Percentiles rank a stretch among this genome's conserved stretches.
These are phyloP conservation scores for Ettlia oleoabundans DNA, from an alignment of 139 green algal species.

Conservation along the genomic window DNA sequence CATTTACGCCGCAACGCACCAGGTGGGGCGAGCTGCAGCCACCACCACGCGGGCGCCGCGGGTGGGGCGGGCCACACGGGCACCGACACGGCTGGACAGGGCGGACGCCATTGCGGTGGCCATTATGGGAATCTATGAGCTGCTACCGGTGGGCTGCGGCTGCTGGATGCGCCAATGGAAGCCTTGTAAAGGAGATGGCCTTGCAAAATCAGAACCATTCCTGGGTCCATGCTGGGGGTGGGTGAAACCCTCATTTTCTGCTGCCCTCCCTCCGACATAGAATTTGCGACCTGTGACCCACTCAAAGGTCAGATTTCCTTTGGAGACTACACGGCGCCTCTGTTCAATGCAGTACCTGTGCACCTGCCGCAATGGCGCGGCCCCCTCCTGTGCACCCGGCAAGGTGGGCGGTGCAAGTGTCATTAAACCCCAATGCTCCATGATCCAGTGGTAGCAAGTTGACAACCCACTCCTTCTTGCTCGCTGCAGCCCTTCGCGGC, in stretches of 20 bases:
- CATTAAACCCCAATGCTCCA: too few relatives aligned
- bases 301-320: neutral
- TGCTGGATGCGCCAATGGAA: too few relatives aligned
- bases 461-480: neutral
- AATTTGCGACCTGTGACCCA: neutral
- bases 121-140: too few relatives aligned
- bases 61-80: neutral
- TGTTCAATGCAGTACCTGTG: conserved; percentile 1
- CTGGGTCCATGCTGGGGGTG: neutral
- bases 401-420: neutral
- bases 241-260: neutral
- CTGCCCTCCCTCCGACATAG: neutral
- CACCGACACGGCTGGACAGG: conserved; percentile 13
- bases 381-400: neutral
- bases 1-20: neutral
- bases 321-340: too few relatives aligned
- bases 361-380: neutral
- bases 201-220: too few relatives aligned
- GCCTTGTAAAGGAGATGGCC: too few relatives aligned
- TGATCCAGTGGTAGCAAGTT: too few relatives aligned
- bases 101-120: neutral
- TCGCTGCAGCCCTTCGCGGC: neutral
- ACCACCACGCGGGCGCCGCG: neutral
- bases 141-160: too few relatives aligned
- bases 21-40: conserved; percentile 17